Evolutionary conservation across 495 filamentous ascomycete genomes (phyloP).

Genomic region (Hypoxylon fragiforme): DNA sequence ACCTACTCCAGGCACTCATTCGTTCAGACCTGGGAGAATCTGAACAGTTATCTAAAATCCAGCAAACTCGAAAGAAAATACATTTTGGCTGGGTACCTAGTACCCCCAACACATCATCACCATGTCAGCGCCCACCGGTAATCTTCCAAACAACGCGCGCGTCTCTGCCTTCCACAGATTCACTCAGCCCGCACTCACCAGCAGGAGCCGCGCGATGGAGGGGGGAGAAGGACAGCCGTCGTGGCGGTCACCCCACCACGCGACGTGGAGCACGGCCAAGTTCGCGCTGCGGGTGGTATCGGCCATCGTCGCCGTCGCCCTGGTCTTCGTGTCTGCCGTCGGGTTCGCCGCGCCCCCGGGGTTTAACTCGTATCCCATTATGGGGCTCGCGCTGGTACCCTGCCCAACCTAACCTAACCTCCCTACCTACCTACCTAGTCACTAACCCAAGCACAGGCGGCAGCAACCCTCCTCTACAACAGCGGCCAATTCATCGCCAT

Average conservation of each 20-base stretch:
- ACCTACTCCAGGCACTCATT: too few species aligned
- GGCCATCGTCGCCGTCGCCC: not conserved
- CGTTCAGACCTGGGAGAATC: too few species aligned
- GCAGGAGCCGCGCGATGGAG: not conserved
- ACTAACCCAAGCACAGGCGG: constrained; percentile 1
- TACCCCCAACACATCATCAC: too few species aligned
- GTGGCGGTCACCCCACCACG: not conserved
- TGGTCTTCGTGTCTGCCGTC: not conserved
- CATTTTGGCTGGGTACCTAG: too few species aligned
- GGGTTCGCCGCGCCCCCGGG: not conserved
- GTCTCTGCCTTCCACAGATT: too few species aligned
- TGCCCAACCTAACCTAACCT: not conserved
- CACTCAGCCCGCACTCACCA: not conserved
- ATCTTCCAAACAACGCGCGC: too few species aligned
- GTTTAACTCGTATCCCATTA: constrained; percentile 1
- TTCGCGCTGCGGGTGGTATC: constrained; percentile 12
- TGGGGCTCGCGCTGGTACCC: constrained; percentile 5
- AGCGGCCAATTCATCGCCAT: constrained; percentile 11
- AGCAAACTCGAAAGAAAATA: too few species aligned
- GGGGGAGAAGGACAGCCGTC: not conserved
- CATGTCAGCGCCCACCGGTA: too few species aligned
- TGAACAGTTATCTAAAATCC: too few species aligned
- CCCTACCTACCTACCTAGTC: not conserved
- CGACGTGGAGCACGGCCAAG: constrained; percentile 3
- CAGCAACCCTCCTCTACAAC: not conserved